phyloP scores from a whole-genome alignment of 1,284 basidiomycete genomes.

The Malassezia psittaci region DNA sequence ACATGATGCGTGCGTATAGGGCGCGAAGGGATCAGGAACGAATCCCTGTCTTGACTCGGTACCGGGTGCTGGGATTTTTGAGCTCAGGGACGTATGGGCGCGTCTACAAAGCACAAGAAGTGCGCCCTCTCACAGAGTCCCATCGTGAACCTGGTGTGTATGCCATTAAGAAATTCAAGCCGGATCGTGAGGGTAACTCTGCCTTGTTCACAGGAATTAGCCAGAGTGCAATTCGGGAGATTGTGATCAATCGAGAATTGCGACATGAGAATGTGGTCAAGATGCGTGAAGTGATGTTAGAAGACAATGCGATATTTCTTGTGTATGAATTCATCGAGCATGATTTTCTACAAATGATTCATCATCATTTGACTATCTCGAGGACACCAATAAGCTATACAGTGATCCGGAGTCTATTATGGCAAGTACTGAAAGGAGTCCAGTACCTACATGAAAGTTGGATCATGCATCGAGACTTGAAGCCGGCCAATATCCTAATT shows the following conservation, averaged over 20 bases:
- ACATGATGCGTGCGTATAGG: conserved; percentile 39
- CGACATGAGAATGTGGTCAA: conserved; percentile 83
- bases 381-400: conserved; percentile 63
- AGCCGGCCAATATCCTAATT: conserved; percentile 97
- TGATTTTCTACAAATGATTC: conserved; percentile 80
- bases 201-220: conserved; percentile 87
- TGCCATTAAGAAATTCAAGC: conserved; percentile 99
- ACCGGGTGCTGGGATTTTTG: conserved; percentile 89
- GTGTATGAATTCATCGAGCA: conserved; percentile 98
- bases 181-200: conserved; percentile 61
- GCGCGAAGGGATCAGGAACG: conserved; percentile 29
- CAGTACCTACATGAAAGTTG: conserved; percentile 89
- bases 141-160: conserved; percentile 50
- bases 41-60: conserved; percentile 49
- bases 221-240: conserved; percentile 91
- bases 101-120: conserved; percentile 75
- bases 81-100: conserved; percentile 95
- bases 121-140: conserved; percentile 42
- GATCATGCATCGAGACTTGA: conserved; percentile 91
- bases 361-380: conserved; percentile 84
- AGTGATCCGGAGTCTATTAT: conserved; percentile 82
- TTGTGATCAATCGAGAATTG: conserved; percentile 91
- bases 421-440: conserved; percentile 90
- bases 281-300: conserved; percentile 84
- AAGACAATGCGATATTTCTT: conserved; percentile 81